A percentile compares a stretch with the other conserved stretches of the same genome.
Evolutionary conservation across 2,329 filamentous ascomycete genomes (phyloP).

Genomic region (Xylaria sp.): DNA sequence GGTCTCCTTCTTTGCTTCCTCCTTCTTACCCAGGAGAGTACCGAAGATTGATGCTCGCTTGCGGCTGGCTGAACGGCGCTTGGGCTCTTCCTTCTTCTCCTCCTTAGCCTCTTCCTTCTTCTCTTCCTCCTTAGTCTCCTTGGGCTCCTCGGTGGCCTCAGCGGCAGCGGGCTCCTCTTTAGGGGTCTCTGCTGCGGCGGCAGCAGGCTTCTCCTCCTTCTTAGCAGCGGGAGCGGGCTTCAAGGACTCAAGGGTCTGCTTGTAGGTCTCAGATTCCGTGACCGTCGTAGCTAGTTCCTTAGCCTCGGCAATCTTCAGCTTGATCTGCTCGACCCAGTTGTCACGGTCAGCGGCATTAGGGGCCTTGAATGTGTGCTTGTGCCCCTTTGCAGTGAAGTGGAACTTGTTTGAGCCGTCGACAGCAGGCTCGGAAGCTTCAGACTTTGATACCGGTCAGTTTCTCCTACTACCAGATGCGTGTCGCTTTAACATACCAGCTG

Average conservation of each 20-base stretch:
- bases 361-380: constrained; percentile 96
- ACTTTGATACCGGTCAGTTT: constrained; percentile 53
- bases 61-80: constrained; percentile 71
- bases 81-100: constrained; percentile 66
- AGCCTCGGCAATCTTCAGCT: constrained; percentile 84
- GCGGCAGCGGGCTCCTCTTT: constrained; percentile 45
- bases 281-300: constrained; percentile 81
- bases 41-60: constrained; percentile 74
- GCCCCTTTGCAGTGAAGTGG: constrained; percentile 82
- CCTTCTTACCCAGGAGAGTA: constrained; percentile 66
- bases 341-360: constrained; percentile 79
- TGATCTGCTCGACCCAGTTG: constrained; percentile 88
- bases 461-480: not conserved
- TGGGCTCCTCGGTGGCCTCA: constrained; percentile 54
- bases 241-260: constrained; percentile 79
- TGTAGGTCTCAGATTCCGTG: constrained; percentile 85
- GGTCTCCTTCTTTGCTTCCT: constrained; percentile 53
- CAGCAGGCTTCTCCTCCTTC: constrained; percentile 59
- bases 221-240: constrained; percentile 58
- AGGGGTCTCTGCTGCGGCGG: constrained; percentile 46
- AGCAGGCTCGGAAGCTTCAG: constrained; percentile 74
- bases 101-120: constrained; percentile 56
- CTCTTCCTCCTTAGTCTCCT: constrained; percentile 60
- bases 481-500: constrained; percentile 73
- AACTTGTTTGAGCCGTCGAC: constrained; percentile 84